Base-by-base conservation (phyloP, 768 basidiomycete genomes). In the Dacryopinax spathularia region DNA sequence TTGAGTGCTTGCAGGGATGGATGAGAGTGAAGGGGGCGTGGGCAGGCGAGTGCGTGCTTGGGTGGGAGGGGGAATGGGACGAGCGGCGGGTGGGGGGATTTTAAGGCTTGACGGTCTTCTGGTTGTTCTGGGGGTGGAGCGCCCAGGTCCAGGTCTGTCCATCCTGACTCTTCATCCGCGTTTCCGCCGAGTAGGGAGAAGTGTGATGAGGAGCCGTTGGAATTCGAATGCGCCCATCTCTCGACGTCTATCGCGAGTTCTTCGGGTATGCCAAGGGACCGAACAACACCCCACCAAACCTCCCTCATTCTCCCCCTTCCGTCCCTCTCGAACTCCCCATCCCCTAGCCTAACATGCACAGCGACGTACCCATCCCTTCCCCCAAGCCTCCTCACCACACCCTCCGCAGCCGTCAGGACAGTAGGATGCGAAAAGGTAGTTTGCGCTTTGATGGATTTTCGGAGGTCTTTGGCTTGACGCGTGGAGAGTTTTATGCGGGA, bases 261-360 rank as follows among this genome's bases (percentile, higher is more conserved):
- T 25, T 69, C 48, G 2, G 75, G 71, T 60, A 82, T 69, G 5
- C 77, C 77, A 39, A 88, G 75, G 35, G 79, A 72, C 15, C 74
- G 75, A 2, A 89, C 75, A 2, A 89, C 75, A 65, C 75, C 77
- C 77, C 80, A 80, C 83, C 85, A 90, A 22, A 83, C 68, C 9
- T 69, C 65, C 37, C 79, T 76, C 31, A 80, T 73, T 35, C 80
- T 87, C 29, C 61, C 64, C 18, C 69, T 67, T 5, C 77, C 76
- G 12, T 77, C 72, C 18, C 66, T 68, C 66, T 74, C 75, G 71
- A 90, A 92, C 0, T 74, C 67, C 1, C 87, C 86, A 66, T 90
- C 88, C 2, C 84, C 84, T 6, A 88, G 68, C 6, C 89, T 82
- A 1, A 91, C 71, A 68, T 91, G 88, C 1, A 80, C 80, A 1